Percentiles rank a stretch among this genome's conserved stretches.
phyloP scores from a whole-genome alignment of 352 stramenopile species.

The Phytophthora meadii region DNA sequence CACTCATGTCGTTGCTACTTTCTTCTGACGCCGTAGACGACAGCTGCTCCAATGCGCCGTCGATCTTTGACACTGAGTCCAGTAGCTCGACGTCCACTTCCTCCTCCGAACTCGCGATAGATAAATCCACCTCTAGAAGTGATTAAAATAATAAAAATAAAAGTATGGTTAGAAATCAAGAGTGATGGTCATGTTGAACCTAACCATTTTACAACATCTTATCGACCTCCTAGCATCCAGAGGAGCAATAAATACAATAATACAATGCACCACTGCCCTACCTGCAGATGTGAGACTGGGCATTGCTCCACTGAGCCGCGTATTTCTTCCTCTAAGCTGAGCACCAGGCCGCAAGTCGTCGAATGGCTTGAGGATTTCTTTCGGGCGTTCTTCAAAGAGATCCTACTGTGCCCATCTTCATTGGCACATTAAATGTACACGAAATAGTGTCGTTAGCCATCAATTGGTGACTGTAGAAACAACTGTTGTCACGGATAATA shows the following conservation, averaged over 20 bases:
- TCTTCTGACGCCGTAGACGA: constrained; percentile 32
- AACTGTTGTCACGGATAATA: constrained; percentile 4
- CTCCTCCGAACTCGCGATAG: constrained; percentile 13
- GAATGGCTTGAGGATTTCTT: constrained; percentile 20
- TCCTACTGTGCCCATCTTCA: constrained; percentile 16
- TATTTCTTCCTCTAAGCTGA: not conserved
- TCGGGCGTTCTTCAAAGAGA: constrained; percentile 14
- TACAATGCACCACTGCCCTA: not conserved
- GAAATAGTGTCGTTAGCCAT: not conserved
- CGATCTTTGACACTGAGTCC: constrained; percentile 34
- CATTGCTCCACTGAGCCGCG: constrained; percentile 2
- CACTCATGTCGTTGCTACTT: constrained; percentile 6
- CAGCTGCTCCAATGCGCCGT: constrained; percentile 24
- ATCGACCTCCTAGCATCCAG: not conserved
- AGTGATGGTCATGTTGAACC: constrained; percentile 7
- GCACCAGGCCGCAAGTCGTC: constrained; percentile 6
- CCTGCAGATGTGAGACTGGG: constrained; percentile 5
- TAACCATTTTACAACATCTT: not conserved
- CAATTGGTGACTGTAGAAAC: not conserved
- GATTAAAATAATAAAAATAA: not conserved
- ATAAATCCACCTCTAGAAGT: no score
- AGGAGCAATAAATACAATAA: not conserved
- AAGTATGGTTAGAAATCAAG: not conserved
- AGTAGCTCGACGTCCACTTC: constrained; percentile 35
- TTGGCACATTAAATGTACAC: constrained; percentile 1